Base-by-base conservation (phyloP, 192 early-diverging fungal genomes). In the Rhizophagus clarus region DNA sequence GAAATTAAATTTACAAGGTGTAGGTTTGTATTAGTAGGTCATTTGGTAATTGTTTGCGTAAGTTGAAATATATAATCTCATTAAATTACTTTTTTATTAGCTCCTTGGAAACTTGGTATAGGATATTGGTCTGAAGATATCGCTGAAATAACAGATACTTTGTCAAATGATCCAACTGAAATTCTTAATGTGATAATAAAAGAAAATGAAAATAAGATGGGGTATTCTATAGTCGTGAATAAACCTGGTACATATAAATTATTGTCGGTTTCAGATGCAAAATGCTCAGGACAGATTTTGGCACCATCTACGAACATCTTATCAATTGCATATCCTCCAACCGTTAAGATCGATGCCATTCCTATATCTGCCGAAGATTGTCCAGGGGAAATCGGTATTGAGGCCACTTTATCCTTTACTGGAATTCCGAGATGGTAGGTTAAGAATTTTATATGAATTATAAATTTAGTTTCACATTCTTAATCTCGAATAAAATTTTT, bases 191-290 rank as follows among this genome's bases (percentile, higher is more conserved):
- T 67, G 10, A 40, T n/a, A 10, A 32, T 81, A 24, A 31, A 78
- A 20, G 6, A 60, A 24, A 24, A 17, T 40, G n/a, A 51, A 26
- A 24, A 17, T 40, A 24, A 51, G 20, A n/a, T 29, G 22, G 29
- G 34, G 10, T 76, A 29, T 74, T 49, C 34, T n/a, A 78, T 85
- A 10, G 22, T 34, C 29, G 84, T 82, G 1, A 40, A 79, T 31
- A 49, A 60, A 10, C 77, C 84, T 29, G 87, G 87, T 66, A 71
- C 76, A 49, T 88, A 88, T 62, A 81, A 66, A 7, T 29, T 88
- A 2, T 66, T 86, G 1, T 79, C 72, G 47, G 73, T 88, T 3
- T 22, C 32, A 29, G 84, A 88, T 73, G 37, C 74, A 7, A 81
- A 74, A 37, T 88, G 87, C 51, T 12, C 37, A 5, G 87, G 83